These are phyloP conservation scores for Prunus padus DNA, from an alignment of 306 rosid genomes.

Conservation along the genomic window DNA sequence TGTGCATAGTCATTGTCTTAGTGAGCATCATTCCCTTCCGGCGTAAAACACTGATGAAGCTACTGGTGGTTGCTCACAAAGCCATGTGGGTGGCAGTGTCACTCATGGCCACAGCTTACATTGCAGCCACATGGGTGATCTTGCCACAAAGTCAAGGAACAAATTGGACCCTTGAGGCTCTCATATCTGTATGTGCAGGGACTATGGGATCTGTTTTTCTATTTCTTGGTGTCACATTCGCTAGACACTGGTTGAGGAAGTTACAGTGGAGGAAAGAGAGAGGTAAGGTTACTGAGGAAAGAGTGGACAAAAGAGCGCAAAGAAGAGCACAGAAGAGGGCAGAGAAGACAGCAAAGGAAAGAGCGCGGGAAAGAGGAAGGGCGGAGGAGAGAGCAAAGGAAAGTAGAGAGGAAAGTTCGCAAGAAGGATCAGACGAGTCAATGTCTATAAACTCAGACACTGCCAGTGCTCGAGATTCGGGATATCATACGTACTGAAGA, in stretches of 20 bases:
- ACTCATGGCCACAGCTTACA: slow-evolving; percentile 59
- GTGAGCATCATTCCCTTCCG: slow-evolving; percentile 73
- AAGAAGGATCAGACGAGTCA: not conserved
- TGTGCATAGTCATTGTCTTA: slow-evolving; percentile 55
- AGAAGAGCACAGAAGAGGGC: not conserved
- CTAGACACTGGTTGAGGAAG: slow-evolving; percentile 50
- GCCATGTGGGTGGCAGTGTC: slow-evolving; percentile 64
- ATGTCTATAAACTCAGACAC: slow-evolving; percentile 2
- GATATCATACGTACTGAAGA: slow-evolving; percentile 18
- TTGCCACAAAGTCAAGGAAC: slow-evolving; percentile 34
- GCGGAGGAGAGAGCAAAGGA: slow-evolving; percentile 21
- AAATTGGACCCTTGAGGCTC: slow-evolving; percentile 40
- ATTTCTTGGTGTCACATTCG: slow-evolving; percentile 42
- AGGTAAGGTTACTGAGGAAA: not conserved
- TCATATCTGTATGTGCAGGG: slow-evolving; percentile 49
- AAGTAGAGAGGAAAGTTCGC: not conserved
- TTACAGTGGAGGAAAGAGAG: slow-evolving; percentile 44
- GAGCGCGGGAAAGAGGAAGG: not conserved
- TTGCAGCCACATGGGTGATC: slow-evolving; percentile 63
- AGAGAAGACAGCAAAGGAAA: not conserved
- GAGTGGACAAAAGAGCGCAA: not conserved
- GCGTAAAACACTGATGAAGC: slow-evolving; percentile 43
- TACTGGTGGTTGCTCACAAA: slow-evolving; percentile 61
- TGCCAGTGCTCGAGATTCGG: not conserved
- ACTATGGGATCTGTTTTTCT: slow-evolving; percentile 50